phyloP scores from a whole-genome alignment of 495 filamentous ascomycete species.

The Neurospora tetrasperma region DNA sequence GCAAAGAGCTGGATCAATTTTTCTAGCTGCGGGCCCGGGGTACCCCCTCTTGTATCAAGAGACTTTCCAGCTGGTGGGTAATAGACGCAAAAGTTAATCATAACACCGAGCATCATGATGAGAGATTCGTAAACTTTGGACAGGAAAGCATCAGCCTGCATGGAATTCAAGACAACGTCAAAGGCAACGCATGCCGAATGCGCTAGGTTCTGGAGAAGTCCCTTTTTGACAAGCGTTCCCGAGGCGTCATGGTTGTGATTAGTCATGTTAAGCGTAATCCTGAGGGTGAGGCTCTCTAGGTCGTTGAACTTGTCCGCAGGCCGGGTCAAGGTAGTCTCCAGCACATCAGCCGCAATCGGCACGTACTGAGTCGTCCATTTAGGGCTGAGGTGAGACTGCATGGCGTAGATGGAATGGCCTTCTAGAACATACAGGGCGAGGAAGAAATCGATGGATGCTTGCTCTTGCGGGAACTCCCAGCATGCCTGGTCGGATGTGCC shows the following conservation, averaged over 20 bases:
- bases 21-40: constrained; percentile 28
- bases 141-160: constrained; percentile 26
- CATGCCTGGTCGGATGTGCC: constrained; percentile 19
- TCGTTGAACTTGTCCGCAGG: constrained; percentile 22
- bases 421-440: constrained; percentile 32
- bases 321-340: constrained; percentile 24
- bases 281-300: constrained; percentile 40
- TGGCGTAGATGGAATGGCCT: constrained; percentile 31
- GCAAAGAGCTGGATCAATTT: constrained; percentile 40
- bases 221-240: constrained; percentile 49
- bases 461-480: constrained; percentile 25
- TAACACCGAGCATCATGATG: constrained; percentile 67
- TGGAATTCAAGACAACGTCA: constrained; percentile 32
- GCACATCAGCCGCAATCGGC: constrained; percentile 28
- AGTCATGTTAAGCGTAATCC: constrained; percentile 76
- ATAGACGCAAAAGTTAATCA: constrained; percentile 84
- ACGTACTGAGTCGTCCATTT: constrained; percentile 32
- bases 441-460: constrained; percentile 28
- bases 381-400: constrained; percentile 22
- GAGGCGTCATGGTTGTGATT: constrained; percentile 68
- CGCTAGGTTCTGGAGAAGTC: constrained; percentile 47
- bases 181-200: constrained; percentile 29
- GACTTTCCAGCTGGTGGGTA: constrained; percentile 41
- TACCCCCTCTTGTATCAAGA: constrained; percentile 22
- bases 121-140: constrained; percentile 52